Conservation (phyloP, 2,329 filamentous ascomycete genomes). For the Monilinia aucupariae region DNA sequence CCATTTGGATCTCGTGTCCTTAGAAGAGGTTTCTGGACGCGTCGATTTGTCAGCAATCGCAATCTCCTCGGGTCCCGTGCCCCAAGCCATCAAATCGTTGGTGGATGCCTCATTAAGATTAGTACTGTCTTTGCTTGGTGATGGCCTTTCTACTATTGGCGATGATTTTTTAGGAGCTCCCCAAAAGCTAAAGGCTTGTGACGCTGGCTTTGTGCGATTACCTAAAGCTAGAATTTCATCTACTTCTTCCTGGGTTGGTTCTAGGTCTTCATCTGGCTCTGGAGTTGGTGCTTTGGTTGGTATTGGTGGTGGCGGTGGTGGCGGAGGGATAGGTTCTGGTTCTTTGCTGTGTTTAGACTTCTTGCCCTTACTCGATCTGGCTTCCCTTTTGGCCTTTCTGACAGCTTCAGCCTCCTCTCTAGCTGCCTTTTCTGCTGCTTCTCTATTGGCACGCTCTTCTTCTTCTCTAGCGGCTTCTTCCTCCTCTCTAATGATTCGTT, state of each 20-base stretch:
- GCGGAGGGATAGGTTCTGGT: conserved; percentile 20
- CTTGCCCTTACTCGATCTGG: conserved; percentile 38
- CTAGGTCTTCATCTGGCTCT: conserved; percentile 20
- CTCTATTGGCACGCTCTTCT: conserved; percentile 35
- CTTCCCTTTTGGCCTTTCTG: conserved; percentile 33
- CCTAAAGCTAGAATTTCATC: conserved; percentile 20
- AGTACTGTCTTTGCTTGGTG: conserved; percentile 29
- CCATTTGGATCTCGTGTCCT: conserved; percentile 37
- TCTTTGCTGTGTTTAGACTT: conserved; percentile 31
- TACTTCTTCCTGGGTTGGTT: conserved; percentile 38
- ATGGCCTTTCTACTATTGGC: conserved; percentile 5
- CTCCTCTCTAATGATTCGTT: conserved; percentile 36
- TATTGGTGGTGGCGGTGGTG: conserved; percentile 7
- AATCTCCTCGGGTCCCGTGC: conserved; percentile 40
- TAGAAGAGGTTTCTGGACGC: conserved; percentile 43
- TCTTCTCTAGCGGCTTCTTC: conserved; percentile 39
- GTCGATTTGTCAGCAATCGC: conserved; percentile 46
- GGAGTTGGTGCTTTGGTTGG: conserved; percentile 9
- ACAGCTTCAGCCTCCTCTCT: conserved; percentile 34
- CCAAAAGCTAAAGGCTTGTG: conserved; percentile 51
- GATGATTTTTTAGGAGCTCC: conserved; percentile 44
- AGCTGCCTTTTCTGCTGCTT: conserved; percentile 38
- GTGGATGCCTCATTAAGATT: conserved; percentile 26
- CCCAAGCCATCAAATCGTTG: conserved; percentile 37
- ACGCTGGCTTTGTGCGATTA: conserved; percentile 5